phyloP scores from a whole-genome alignment of 1,139 yeast species.

The Taphrina flavorubra region DNA sequence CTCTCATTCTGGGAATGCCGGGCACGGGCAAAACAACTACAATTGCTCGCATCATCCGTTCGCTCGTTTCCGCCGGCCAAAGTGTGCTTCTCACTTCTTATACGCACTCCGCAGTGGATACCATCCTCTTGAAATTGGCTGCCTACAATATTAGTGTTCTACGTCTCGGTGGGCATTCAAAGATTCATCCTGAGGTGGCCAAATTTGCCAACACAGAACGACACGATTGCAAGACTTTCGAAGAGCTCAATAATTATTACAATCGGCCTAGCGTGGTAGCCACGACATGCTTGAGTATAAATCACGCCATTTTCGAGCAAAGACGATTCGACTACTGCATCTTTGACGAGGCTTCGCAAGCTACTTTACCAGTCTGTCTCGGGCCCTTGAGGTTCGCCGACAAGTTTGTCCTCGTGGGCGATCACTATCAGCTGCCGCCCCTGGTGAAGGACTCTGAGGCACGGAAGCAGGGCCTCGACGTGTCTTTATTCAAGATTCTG shows the following conservation, averaged over 20 bases:
- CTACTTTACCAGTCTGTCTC: slow-evolving; percentile 83
- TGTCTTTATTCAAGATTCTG: slow-evolving; percentile 73
- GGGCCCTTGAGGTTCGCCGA: slow-evolving; percentile 84
- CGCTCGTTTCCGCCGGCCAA: slow-evolving; percentile 65
- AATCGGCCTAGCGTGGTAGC: slow-evolving; percentile 72
- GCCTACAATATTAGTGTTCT: slow-evolving; percentile 57
- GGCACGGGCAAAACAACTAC: slow-evolving; percentile 98
- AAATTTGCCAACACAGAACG: slow-evolving; percentile 60
- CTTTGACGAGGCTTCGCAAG: slow-evolving; percentile 95
- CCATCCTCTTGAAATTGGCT: slow-evolving; percentile 74
- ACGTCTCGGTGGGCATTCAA: slow-evolving; percentile 52
- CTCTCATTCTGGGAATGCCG: slow-evolving; percentile 93
- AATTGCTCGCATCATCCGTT: slow-evolving; percentile 72
- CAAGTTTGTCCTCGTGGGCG: slow-evolving; percentile 89
- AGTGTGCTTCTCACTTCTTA: slow-evolving; percentile 80
- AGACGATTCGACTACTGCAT: slow-evolving; percentile 86
- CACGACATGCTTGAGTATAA: slow-evolving; percentile 81
- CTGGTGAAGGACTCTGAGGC: slow-evolving; percentile 55
- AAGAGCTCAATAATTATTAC: slow-evolving; percentile 57
- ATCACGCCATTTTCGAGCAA: slow-evolving; percentile 65
- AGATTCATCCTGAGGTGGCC: slow-evolving; percentile 67
- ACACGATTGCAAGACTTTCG: slow-evolving; percentile 50
- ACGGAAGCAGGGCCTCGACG: slow-evolving; percentile 66
- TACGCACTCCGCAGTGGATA: slow-evolving; percentile 96
- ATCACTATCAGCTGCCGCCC: slow-evolving; percentile 75